phyloP scores from a whole-genome alignment of 345 rosid species.

The Salix udensis region DNA sequence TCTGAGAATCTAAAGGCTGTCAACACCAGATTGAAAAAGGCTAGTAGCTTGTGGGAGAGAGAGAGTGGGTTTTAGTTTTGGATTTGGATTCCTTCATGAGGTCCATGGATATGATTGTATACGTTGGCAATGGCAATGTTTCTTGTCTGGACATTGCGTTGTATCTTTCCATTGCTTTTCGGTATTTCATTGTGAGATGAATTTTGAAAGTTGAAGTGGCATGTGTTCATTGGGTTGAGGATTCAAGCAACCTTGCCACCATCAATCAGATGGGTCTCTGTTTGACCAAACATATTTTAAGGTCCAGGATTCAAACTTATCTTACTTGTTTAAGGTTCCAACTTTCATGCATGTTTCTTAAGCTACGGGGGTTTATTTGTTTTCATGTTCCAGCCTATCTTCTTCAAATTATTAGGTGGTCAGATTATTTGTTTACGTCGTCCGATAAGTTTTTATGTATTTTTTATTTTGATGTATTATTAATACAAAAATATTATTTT shows the following conservation, averaged over 20 bases:
- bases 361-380: neutral
- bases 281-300: neutral
- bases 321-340: neutral
- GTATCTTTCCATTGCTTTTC: neutral
- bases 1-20: conserved; percentile 13
- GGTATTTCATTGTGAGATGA: neutral
- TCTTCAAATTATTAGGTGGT: neutral
- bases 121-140: neutral
- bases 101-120: neutral
- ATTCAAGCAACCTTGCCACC: neutral
- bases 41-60: neutral
- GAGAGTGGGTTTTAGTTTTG: neutral
- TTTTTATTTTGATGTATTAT: too few relatives aligned
- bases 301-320: neutral
- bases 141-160: neutral
- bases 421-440: too few relatives aligned
- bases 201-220: neutral
- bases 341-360: neutral
- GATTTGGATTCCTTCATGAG: neutral
- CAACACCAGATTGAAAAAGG: neutral
- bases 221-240: neutral
- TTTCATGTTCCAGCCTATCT: too few relatives aligned
- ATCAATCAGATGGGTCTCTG: neutral
- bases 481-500: too few relatives aligned
- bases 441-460: too few relatives aligned